Conservation (phyloP, 2,329 filamentous ascomycete genomes). For the Neophaeococcomyces mojaviensis region DNA sequence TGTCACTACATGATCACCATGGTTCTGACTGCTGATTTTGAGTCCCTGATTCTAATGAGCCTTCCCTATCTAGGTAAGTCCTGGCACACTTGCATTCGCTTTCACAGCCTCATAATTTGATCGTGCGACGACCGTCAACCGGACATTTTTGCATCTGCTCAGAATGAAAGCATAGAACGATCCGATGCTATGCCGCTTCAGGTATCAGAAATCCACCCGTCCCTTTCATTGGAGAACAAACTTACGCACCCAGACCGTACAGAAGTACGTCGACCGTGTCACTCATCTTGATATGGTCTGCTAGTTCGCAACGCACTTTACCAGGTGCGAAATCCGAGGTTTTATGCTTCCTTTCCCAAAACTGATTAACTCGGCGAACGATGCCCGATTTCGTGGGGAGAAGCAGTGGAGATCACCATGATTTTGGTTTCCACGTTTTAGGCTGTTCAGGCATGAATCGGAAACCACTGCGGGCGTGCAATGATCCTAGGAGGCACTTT, state of each 20-base stretch:
- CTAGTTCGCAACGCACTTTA: too few relatives aligned
- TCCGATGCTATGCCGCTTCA: constrained; percentile 39
- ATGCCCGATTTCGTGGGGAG: not conserved
- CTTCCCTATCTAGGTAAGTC: not conserved
- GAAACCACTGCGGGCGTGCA: not conserved
- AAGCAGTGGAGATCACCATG: not conserved
- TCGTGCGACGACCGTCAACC: constrained; percentile 37
- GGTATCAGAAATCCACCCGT: not conserved
- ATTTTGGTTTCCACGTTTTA: not conserved
- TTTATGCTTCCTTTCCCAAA: too few relatives aligned
- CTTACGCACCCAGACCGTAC: constrained; percentile 50
- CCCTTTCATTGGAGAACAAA: constrained; percentile 9
- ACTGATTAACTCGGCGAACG: not conserved
- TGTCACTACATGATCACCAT: constrained; percentile 31
- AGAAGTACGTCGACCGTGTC: constrained; percentile 38
- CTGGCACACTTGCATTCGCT: constrained; percentile 26
- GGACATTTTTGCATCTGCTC: constrained; percentile 33
- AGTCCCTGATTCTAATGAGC: constrained; percentile 29
- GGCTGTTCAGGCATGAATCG: not conserved
- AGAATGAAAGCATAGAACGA: constrained; percentile 53
- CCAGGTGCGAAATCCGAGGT: not conserved
- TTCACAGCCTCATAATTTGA: constrained; percentile 41
- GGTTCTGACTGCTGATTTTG: constrained; percentile 35
- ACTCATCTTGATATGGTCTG: constrained; percentile 25
- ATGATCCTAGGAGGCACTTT: not conserved